phyloP scores from a whole-genome alignment of 1,284 basidiomycete species.

The Cutaneotrichosporon sp. region DNA sequence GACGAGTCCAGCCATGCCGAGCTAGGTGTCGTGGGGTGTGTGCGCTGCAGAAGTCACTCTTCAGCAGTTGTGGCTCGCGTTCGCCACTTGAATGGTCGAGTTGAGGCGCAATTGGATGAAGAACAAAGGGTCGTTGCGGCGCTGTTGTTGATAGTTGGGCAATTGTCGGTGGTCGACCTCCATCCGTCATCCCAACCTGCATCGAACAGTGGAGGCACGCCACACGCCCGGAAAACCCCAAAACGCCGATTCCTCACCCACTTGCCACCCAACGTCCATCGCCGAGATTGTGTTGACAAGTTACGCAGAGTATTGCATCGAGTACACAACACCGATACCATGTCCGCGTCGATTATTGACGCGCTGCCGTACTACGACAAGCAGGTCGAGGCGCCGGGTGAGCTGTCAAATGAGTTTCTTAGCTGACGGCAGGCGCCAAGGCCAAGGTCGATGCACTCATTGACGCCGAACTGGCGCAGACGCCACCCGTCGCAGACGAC shows the following conservation, averaged over 20 bases:
- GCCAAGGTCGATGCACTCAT: constrained; percentile 40
- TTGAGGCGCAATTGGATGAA: background rate
- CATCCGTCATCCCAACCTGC: background rate
- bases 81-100: background rate
- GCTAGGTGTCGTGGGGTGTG: background rate
- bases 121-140: no score
- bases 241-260: background rate
- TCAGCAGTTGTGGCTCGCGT: background rate
- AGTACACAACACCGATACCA: constrained; percentile 14
- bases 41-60: background rate
- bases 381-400: constrained; percentile 71
- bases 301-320: background rate
- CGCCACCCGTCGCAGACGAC: constrained; percentile 46
- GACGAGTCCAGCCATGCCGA: constrained; percentile 47
- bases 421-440: constrained; percentile 25
- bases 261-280: constrained; percentile 1
- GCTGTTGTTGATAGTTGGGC: no score
- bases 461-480: constrained; percentile 42
- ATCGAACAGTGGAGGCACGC: background rate
- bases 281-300: background rate
- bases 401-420: constrained; percentile 26
- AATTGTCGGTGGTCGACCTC: background rate
- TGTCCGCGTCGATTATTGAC: constrained; percentile 54
- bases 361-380: constrained; percentile 92
- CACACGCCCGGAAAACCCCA: background rate